Conservation (phyloP, 2,329 filamentous ascomycete species). For the Fusarium sp. region DNA sequence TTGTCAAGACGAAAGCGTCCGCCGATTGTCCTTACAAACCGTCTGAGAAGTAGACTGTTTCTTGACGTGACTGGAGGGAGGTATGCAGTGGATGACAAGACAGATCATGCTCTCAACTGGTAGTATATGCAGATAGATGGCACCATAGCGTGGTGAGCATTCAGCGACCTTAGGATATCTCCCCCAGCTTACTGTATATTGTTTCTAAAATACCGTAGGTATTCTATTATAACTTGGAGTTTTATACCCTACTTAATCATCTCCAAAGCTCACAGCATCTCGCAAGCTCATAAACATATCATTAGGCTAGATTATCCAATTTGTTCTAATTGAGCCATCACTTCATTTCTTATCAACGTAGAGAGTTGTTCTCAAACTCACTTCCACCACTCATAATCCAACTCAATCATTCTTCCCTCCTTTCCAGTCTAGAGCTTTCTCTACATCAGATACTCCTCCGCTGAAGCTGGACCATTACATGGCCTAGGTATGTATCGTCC, state of each 20-base stretch:
- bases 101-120: background rate
- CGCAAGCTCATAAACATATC: background rate
- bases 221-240: background rate
- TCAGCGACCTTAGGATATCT: background rate
- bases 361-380: background rate
- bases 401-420: no score
- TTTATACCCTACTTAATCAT: background rate
- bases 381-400: background rate
- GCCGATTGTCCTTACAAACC: constrained; percentile 56
- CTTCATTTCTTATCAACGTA: background rate
- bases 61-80: background rate
- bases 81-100: background rate
- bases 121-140: background rate
- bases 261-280: background rate
- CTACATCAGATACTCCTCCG: no score
- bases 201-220: background rate
- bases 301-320: background rate
- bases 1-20: constrained; percentile 47
- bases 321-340: no score
- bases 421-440: no score
- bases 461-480: no score
- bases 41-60: background rate
- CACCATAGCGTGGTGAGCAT: no score
- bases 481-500: no score
- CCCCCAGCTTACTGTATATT: background rate